Base-by-base conservation (phyloP, 2,329 filamentous ascomycete genomes). In the Pseudopyrenochaeta lycopersici region DNA sequence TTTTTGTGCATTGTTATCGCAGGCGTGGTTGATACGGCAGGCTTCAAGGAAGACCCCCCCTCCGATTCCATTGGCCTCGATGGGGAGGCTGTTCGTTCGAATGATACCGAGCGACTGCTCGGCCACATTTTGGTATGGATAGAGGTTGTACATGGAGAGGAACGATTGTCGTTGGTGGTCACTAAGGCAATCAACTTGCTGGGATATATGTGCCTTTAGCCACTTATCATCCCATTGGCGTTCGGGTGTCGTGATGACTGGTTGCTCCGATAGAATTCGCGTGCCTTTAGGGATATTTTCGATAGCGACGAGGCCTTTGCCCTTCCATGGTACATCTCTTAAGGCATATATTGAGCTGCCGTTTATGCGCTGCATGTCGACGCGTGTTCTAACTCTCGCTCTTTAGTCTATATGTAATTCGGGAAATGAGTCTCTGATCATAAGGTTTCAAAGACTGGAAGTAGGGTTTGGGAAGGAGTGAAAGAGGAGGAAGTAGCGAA, bases 281-380 rank as follows among this genome's bases (percentile, higher is more conserved):
- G 74, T 78, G 38, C 77, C 78, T 51, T 63, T 74, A 2, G 66
- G 49, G 50, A 81, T 78, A 41, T 72, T 56, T 18, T 54, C 43
- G 6, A 35, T 68, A 9, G 78, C 77, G 42, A 80, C 54, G 6
- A 81, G 66, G 7, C 77, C 77, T 70, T 73, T 73, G 2, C 79
- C 78, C 64, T 75, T 78, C 15, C 69, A 75, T 18, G 53, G 54
- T 11, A 66, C 50, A 46, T 61, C 57, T 56, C 41, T 3, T 11
- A 63, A 29, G 39, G 52, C 48, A 36, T 63, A 63, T 21, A 64
- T 57, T 35, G 45, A 49, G 38, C 39, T 42, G 31, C 12, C 15
- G 32, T 35, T 35, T 14, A 35, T 7, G 15, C 32, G 12, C 15
- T 35, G 32, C 32, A 35, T 35, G 32, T 35, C 32, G 15, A 35